These are phyloP conservation scores for Ascochyta lentis DNA, from an alignment of 2,329 filamentous ascomycete genomes.

Conservation along the genomic window DNA sequence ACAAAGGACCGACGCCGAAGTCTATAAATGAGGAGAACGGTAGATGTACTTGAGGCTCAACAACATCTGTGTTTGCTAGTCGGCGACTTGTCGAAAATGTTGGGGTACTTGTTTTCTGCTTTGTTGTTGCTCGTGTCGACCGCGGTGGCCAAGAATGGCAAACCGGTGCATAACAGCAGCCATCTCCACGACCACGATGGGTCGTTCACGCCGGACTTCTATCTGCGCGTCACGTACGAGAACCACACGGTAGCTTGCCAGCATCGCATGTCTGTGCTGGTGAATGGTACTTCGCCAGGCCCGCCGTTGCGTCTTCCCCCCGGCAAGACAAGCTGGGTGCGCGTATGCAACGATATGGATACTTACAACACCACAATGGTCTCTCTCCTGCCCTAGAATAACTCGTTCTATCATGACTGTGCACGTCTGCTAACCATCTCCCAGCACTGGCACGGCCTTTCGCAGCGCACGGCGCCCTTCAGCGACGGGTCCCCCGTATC, in stretches of 20 bases:
- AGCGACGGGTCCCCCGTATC: slow-evolving; percentile 68
- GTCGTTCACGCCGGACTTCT: slow-evolving; percentile 52
- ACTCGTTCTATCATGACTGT: too few species aligned
- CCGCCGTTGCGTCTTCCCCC: slow-evolving; percentile 57
- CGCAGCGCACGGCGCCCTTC: slow-evolving; percentile 65
- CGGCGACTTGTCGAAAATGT: background rate
- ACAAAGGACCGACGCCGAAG: too few species aligned
- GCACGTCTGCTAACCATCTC: background rate
- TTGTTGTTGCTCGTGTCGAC: background rate
- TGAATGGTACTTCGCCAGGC: slow-evolving; percentile 63
- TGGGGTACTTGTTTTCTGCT: background rate
- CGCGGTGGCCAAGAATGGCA: background rate
- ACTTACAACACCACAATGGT: slow-evolving; percentile 65
- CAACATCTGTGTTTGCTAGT: too few species aligned
- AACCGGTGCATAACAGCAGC: background rate
- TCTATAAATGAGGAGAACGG: too few species aligned
- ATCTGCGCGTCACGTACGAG: slow-evolving; percentile 55
- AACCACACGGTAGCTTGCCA: slow-evolving; percentile 57
- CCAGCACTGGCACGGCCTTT: slow-evolving; percentile 73
- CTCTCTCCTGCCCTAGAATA: background rate
- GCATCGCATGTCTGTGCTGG: slow-evolving; percentile 55
- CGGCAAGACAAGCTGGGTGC: slow-evolving; percentile 60
- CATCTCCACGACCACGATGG: slow-evolving; percentile 18
- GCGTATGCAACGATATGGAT: slow-evolving; percentile 65
- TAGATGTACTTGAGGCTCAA: too few species aligned